These are phyloP conservation scores for Boletus coccyginus DNA, from an alignment of 768 basidiomycete species.

Conservation along the genomic window DNA sequence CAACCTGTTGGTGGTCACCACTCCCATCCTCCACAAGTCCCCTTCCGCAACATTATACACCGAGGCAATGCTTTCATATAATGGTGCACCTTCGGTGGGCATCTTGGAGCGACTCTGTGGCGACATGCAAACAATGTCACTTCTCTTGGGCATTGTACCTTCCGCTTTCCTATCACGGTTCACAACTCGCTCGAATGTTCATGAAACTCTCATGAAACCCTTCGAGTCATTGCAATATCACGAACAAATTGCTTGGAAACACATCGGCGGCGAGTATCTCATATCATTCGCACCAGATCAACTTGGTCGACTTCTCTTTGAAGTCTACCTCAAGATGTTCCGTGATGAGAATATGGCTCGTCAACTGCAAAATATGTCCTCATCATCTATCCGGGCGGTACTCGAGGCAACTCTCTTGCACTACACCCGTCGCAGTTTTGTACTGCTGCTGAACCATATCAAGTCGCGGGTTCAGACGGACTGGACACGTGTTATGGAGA, in stretches of 20 bases:
- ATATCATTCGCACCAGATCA: slow-evolving; percentile 25
- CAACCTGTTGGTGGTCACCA: slow-evolving; percentile 22
- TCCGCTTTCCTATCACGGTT: slow-evolving; percentile 25
- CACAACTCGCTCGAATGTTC: slow-evolving; percentile 28
- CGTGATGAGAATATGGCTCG: slow-evolving; percentile 24
- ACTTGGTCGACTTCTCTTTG: slow-evolving; percentile 24
- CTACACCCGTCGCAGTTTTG: slow-evolving; percentile 51
- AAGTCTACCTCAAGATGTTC: slow-evolving; percentile 31
- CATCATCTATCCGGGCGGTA: neutral
- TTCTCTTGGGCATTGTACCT: slow-evolving; percentile 28
- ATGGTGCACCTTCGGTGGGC: slow-evolving; percentile 5
- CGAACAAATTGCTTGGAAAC: slow-evolving; percentile 28
- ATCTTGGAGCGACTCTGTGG: slow-evolving; percentile 27
- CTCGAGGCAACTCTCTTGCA: slow-evolving; percentile 30
- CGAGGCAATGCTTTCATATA: slow-evolving; percentile 21
- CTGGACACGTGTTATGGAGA: slow-evolving; percentile 44
- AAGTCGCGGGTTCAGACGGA: slow-evolving; percentile 34
- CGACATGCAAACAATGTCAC: slow-evolving; percentile 26
- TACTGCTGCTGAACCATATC: slow-evolving; percentile 40
- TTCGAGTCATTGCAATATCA: slow-evolving; percentile 10
- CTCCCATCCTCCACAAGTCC: slow-evolving; percentile 23
- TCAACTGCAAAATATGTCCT: slow-evolving; percentile 4
- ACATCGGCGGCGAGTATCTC: slow-evolving; percentile 1
- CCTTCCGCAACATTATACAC: slow-evolving; percentile 30
- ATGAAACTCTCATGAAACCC: slow-evolving; percentile 17